Base-by-base conservation (phyloP, 352 stramenopile genomes). In the Blastocystis sp. region DNA sequence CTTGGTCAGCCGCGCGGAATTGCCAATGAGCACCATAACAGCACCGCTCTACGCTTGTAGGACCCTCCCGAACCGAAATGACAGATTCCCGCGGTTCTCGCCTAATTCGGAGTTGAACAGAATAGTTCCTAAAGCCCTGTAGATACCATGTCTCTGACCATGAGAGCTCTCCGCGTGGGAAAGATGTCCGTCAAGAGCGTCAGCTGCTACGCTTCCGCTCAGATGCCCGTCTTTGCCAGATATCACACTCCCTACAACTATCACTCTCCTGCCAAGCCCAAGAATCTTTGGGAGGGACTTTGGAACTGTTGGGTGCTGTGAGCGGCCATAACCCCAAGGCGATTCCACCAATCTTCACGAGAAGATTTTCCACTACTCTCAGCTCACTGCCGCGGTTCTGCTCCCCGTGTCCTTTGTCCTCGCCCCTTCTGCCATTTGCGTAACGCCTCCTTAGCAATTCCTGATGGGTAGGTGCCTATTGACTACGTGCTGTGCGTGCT, bases 181-280 rank as follows among this genome's bases (percentile, higher is more conserved):
- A 45, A 81, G 71, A 81, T 81, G 71, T 81, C 71, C 48, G 71
- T 65, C 48, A 81, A 81, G 57, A 81, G 71, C 45, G 48, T 81
- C 14, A 54, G 10, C 40, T 81, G 71, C 57, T 81, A 81, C 40
- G 71, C 71, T 68, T 21, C 71, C 28, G n/a, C 71, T n/a, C 24
- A 65, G 71, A 21, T 60, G 19, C 71, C 71, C 60, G 71, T 81
- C 52, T 81, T 81, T 81, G 71, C 48, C 71, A 81, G 71, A 81
- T 81, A 63, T 78, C 77, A 87, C 59, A 87, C 77, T 87, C 77
- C 77, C 14, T 87, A 87, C 77, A 87, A 87, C 77, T 87, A 87
- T 43, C 34, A 48, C 45, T 87, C 77, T 87, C 77, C 77, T 81
- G 77, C 57, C 48, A 87, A 87, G 77, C 77, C 77, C 45, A 54